Evolutionary conservation across 2,329 filamentous ascomycete genomes (phyloP), one percentile per base, ranked within the genome.

Genomic region (Fusarium musae): DNA sequence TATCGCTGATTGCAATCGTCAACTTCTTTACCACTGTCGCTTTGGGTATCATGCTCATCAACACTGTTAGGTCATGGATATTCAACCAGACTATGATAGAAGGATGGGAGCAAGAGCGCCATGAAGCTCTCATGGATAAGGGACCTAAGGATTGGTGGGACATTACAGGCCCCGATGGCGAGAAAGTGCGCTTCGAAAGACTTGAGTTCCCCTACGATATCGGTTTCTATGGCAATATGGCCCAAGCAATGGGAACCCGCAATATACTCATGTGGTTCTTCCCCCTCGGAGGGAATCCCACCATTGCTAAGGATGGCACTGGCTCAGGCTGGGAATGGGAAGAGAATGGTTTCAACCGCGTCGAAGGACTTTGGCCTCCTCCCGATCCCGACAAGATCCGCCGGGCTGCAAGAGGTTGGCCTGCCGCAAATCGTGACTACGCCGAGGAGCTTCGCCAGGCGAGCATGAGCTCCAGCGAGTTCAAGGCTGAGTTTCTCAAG

Each of bases 171-270:
- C 78, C 80, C 13, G 80, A 81, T 39, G 82, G 82, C 12, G 80
- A 82, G 34, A 78, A 84, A 63, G 70, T 91, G 5, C 82, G 85
- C 16, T 87, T 93, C 47, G 85, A 88, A 64, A 88, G 86, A 59
- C 88, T 95, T 76, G 93, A 96, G 80, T 96, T 94, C 75, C 94
- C 93, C 0, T 96, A 95, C 82, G 93, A 97, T 77, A 83, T 96
- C 49, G 93, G 93, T 56, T 85, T 96, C 75, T 94, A 90, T 83
- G 80, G 84, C 40, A 97, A 97, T 80, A 86, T 96, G 79, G 86
- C 87, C 21, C 91, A 93, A 78, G 92, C 91, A 21, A 95, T 96
- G 92, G 93, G 93, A 8, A 91, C 89, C 1, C 73, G 79, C 12
- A 94, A 93, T 78, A 76, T 88, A 1, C 72, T 94, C 0, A 79